Conservation (phyloP, 2,329 filamentous ascomycete genomes). For the Lanzia echinophila region DNA sequence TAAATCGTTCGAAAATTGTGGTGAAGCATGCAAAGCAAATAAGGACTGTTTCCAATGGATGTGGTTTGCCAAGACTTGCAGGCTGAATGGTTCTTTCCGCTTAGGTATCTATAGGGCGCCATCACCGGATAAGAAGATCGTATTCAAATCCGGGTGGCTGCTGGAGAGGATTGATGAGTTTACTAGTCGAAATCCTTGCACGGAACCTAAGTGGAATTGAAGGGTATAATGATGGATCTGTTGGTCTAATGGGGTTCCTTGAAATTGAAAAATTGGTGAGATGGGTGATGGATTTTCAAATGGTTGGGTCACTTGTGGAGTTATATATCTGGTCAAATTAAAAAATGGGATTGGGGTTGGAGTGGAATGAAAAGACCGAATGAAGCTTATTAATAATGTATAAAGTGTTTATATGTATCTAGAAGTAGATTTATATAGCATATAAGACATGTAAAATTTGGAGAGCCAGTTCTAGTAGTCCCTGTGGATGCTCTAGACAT, state of each 20-base stretch:
- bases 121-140: constrained; percentile 1
- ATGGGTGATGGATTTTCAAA: background rate
- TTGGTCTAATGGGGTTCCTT: background rate
- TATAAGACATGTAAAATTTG: no score
- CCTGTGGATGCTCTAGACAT: no score
- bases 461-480: no score
- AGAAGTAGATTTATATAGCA: no score
- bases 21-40: constrained; percentile 39
- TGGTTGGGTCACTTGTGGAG: no score
- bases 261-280: background rate
- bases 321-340: no score
- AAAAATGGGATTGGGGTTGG: no score
- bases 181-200: constrained; percentile 13
- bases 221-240: background rate
- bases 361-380: no score
- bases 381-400: no score
- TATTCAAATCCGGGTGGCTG: constrained; percentile 16
- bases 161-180: constrained; percentile 14
- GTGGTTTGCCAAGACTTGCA: constrained; percentile 21
- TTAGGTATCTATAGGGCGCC: constrained; percentile 11
- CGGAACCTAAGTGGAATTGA: background rate
- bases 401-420: no score
- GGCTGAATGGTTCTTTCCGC: constrained; percentile 10
- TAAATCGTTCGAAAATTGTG: constrained; percentile 38
- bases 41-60: constrained; percentile 33